Evolutionary conservation across 177 flowering plant genomes (phyloP), one percentile per base, ranked within the genome.

Genomic region (Vitis hybrid): DNA sequence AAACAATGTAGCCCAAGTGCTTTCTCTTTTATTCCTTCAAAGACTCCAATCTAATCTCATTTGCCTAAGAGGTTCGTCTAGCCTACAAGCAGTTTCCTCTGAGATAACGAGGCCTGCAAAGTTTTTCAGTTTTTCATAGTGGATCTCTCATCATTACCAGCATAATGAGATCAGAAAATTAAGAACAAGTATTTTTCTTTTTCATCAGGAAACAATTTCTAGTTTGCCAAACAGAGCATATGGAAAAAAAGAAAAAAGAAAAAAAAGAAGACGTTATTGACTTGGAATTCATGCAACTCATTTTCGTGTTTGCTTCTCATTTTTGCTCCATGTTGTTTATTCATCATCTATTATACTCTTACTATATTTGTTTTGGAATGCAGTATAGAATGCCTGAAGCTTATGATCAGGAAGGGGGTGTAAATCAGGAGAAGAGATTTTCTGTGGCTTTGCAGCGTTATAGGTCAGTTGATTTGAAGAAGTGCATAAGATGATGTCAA

Each of bases 331-430:
- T 70, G 17, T 65, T 63, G 15, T n/a, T 17, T 4, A 15, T 19
- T 54, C 10, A n/a, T 75, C 34, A 45, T 32, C 15, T 34, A n/a
- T 30, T n/a, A 12, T 23, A 9, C 64, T 70, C 55, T 51, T 13
- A 40, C 45, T 57, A 2, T n/a, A 30, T 69, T 70, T 15, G 30
- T 61, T 56, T 54, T 65, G 58, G 69, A 74, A 12, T 84, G 77
- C 96, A 92, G 98, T 94, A 94, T 62, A 82, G 86, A 75, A 92
- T 94, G 88, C 98, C 98, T 30, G 98, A 94, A 15, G 97, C 98
- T 15, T 94, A 94, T 82, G 98, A 94, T 79, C 76, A 72, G 57
- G 95, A 89, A 13, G 97, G 97, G 18, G 87, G 81, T 77, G 91
- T 95, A 74, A 80, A 89, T 83, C 98, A 95, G 76, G 98, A 95